phyloP scores from a whole-genome alignment of 2,329 filamentous ascomycete genomes.

The Curvularia verruculosa region DNA sequence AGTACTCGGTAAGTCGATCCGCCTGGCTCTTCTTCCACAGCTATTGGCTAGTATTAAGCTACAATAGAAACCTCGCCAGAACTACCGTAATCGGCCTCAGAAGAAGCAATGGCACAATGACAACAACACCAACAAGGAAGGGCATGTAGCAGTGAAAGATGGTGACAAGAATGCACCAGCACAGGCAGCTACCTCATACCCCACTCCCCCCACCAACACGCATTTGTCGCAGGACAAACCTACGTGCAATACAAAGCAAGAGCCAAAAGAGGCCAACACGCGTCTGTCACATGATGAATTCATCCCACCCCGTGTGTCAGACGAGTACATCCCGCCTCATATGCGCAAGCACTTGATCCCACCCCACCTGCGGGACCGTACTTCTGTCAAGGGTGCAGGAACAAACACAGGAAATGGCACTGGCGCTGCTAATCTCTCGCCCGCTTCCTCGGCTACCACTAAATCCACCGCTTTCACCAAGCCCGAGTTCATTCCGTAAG shows the following conservation, averaged over 20 bases:
- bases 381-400: constrained; percentile 3
- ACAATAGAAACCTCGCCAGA: constrained; percentile 11
- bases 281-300: no score
- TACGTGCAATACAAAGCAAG: constrained; percentile 6
- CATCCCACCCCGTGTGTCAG: no score
- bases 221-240: neutral
- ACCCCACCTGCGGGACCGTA: constrained; percentile 32
- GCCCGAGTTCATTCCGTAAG: constrained; percentile 19
- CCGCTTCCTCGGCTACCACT: constrained; percentile 14
- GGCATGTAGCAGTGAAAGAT: neutral
- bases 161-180: neutral
- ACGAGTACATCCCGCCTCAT: constrained; percentile 34
- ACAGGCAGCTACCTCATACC: constrained; percentile 5
- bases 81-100: constrained; percentile 4
- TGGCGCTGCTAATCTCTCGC: constrained; percentile 5
- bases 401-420: constrained; percentile 7
- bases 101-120: constrained; percentile 10
- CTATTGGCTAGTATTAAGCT: neutral
- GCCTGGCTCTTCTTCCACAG: neutral
- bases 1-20: constrained; percentile 21
- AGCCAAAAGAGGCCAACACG: constrained; percentile 5
- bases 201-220: neutral
- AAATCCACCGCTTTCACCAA: constrained; percentile 1
- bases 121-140: neutral
- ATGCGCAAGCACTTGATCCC: constrained; percentile 18